A percentile compares a stretch with the other conserved stretches of the same genome.
Evolutionary conservation across 2,329 filamentous ascomycete species (phyloP).

Genomic region (Camillea tinctor): DNA sequence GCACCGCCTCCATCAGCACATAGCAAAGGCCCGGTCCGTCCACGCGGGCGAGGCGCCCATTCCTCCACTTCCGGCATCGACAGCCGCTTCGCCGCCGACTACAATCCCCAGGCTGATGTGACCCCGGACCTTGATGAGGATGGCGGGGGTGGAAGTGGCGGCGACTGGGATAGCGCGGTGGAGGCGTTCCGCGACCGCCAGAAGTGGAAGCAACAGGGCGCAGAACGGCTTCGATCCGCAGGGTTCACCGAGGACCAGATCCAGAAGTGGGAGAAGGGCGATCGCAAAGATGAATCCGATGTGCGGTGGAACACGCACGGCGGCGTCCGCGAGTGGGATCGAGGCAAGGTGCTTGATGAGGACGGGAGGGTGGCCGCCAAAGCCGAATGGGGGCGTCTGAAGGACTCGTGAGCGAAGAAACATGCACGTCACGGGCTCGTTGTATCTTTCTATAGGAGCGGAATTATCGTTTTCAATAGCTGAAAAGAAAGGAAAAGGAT

Average conservation of each 20-base stretch:
- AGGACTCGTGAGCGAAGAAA: conserved; percentile 2
- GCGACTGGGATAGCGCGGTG: conserved; percentile 77
- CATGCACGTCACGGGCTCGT: no score
- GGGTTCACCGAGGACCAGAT: conserved; percentile 78
- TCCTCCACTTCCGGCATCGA: conserved; percentile 69
- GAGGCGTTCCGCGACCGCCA: conserved; percentile 79
- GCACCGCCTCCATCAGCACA: conserved; percentile 47
- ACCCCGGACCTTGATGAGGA: conserved; percentile 40
- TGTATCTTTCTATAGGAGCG: no score
- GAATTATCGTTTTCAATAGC: no score
- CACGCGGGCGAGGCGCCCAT: conserved; percentile 70
- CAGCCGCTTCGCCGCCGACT: conserved; percentile 69
- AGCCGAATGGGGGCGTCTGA: conserved; percentile 17
- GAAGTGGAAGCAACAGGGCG: conserved; percentile 72
- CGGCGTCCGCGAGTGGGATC: conserved; percentile 62
- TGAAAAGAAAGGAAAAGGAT: no score
- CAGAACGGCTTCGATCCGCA: conserved; percentile 70
- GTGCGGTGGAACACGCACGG: conserved; percentile 72
- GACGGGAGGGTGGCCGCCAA: conserved; percentile 16
- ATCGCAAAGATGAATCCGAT: conserved; percentile 60
- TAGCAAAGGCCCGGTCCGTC: conserved; percentile 40
- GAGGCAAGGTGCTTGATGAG: conserved; percentile 44
- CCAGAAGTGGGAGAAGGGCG: conserved; percentile 66
- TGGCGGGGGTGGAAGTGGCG: conserved; percentile 42
- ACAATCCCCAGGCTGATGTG: conserved; percentile 58